Evolutionary conservation across 768 basidiomycete species (phyloP), one percentile per base, ranked within the genome.

Genomic region (Chalciporus piperatus): DNA sequence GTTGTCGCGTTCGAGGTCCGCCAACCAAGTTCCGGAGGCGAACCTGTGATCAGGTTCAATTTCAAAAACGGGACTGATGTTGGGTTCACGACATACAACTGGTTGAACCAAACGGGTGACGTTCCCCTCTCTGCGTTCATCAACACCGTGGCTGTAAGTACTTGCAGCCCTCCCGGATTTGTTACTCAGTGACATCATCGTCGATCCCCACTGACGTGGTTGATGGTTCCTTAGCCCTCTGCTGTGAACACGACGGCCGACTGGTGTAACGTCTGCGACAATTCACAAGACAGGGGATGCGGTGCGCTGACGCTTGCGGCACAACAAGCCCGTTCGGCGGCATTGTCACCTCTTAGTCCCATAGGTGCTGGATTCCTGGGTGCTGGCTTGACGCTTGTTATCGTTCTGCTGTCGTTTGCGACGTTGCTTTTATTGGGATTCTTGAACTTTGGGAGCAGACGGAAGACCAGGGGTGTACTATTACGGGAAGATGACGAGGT

Each of bases 291-390:
- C 51, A 72, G 84, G 45, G 84, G 83, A 9, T 87, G 85, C 47
- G 78, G 64, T 17, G 75, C 74, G 12, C 63, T 84, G 33, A 57
- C 71, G 33, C 63, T 69, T 10, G 69, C 67, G 12, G 56, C 57
- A 17, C 50, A 60, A 22, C 59, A 69, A 44, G 68, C 32, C 3
- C 56, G 28, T 10, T 58, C 70, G n/a, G 76, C 74, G 5, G 66
- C 68, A 50, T 51, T 55, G 48, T 69, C 57, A 47, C 69, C 55
- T 12, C 75, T 85, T 56, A 74, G 73, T 53, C 76, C 74, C 0
- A 74, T 84, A 8, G 85, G 81, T 7, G 84, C 85, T n/a, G 85
- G 85, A 1, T 82, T 84, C 69, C 70, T 87, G 13, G 85, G 84
- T 25, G 84, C 85, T 4, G 80, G 81, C 12, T 60, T 84, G 52